These are phyloP conservation scores for Phaffomyces opuntiae DNA, from an alignment of 805 yeast genomes.

Conservation along the genomic window DNA sequence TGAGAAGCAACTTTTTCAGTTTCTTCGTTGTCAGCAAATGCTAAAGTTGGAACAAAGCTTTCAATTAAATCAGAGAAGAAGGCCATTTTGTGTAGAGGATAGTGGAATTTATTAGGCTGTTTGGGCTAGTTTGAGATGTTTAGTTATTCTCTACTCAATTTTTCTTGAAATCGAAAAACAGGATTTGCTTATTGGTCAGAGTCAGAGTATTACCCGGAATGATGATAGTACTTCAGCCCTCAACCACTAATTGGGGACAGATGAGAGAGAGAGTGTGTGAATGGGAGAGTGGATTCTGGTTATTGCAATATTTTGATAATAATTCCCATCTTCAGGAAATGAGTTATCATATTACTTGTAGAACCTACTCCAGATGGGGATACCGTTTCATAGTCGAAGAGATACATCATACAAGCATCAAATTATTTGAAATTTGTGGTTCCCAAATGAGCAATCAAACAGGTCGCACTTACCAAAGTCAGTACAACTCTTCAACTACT, in stretches of 20 bases:
- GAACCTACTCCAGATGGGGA: too few relatives aligned
- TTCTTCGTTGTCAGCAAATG: conserved; percentile 56
- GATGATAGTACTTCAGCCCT: neutral
- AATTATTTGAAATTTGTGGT: too few relatives aligned
- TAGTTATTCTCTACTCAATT: neutral
- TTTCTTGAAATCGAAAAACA: neutral
- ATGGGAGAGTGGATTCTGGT: neutral
- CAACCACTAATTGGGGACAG: neutral
- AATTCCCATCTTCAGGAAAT: too few relatives aligned
- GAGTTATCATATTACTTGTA: too few relatives aligned
- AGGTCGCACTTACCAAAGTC: too few relatives aligned
- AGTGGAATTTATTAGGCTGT: neutral
- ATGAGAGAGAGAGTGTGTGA: neutral
- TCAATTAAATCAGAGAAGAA: conserved; percentile 45
- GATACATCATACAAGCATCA: too few relatives aligned
- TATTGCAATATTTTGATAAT: too few relatives aligned
- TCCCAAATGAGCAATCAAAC: too few relatives aligned
- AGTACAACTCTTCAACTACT: too few relatives aligned
- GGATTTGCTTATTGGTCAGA: conserved; percentile 4
- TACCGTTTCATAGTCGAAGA: too few relatives aligned
- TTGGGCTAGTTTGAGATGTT: too few relatives aligned
- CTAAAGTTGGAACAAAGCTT: conserved; percentile 67
- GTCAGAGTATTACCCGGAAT: neutral
- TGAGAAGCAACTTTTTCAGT: conserved; percentile 6
- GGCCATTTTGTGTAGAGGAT: conserved; percentile 7